phyloP scores from a whole-genome alignment of 164 flowering plant genomes.

The Paratinospora sagittata region DNA sequence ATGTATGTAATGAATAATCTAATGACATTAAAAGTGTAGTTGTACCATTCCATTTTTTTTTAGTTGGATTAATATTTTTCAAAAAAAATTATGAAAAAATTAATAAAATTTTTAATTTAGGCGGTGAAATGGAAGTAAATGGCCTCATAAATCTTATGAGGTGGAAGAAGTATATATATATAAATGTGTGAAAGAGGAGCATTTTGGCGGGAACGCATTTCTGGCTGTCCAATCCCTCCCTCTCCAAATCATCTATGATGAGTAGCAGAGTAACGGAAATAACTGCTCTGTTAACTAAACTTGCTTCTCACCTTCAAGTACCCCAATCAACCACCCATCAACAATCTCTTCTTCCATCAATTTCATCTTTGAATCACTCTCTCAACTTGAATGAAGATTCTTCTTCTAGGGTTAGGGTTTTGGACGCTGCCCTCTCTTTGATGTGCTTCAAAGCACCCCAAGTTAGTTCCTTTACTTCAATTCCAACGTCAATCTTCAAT shows the following conservation, averaged over 20 bases:
- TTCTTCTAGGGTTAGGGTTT: constrained; percentile 42
- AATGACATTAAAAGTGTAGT: too few relatives aligned
- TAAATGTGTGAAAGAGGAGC: too few relatives aligned
- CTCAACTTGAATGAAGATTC: constrained; percentile 32
- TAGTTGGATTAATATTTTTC: too few relatives aligned
- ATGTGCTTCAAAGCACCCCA: constrained; percentile 64
- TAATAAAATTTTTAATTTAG: too few relatives aligned
- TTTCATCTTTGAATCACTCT: constrained; percentile 42
- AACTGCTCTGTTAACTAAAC: constrained; percentile 36
- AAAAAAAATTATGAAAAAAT: too few relatives aligned
- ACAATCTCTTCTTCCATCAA: constrained; percentile 23
- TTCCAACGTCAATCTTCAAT: not conserved
- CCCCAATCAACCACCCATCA: constrained; percentile 11
- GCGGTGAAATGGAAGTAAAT: too few relatives aligned
- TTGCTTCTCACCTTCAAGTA: constrained; percentile 38
- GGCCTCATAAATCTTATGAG: too few relatives aligned
- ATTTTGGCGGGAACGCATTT: too few relatives aligned
- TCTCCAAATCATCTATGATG: not conserved
- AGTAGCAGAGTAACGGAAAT: constrained; percentile 32
- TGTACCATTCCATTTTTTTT: too few relatives aligned
- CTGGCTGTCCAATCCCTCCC: not conserved
- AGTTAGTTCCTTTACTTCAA: constrained; percentile 19
- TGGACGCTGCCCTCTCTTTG: constrained; percentile 65
- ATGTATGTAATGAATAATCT: too few relatives aligned
- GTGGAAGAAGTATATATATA: too few relatives aligned